These are phyloP conservation scores for Geotrichum aggregatum DNA, from an alignment of 1,139 yeast genomes.

Conservation along the genomic window DNA sequence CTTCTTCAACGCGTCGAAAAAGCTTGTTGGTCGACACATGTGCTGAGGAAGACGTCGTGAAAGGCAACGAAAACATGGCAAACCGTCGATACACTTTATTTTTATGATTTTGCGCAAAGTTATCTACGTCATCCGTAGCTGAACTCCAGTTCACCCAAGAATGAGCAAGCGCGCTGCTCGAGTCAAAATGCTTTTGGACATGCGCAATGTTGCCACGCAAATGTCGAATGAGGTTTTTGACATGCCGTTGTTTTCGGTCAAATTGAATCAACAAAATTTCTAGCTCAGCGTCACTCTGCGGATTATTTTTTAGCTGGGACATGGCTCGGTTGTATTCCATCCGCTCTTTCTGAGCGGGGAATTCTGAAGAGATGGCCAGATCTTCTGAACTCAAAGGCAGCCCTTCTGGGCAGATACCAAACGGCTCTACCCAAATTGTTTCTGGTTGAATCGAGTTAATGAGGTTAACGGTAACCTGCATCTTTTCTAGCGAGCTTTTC, in stretches of 20 bases:
- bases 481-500: conserved; percentile 30
- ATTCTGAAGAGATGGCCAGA: background rate
- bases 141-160: conserved; percentile 30
- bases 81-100: conserved; percentile 23
- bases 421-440: conserved; percentile 3
- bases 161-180: conserved; percentile 27
- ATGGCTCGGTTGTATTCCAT: conserved; percentile 20
- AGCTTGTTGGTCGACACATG: conserved; percentile 28
- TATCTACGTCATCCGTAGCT: conserved; percentile 14
- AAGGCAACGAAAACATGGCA: conserved; percentile 30
- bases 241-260: conserved; percentile 23
- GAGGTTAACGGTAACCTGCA: conserved; percentile 32
- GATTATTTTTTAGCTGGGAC: conserved; percentile 23
- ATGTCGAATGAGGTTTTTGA: conserved; percentile 27
- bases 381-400: background rate
- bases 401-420: background rate
- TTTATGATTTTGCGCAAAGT: conserved; percentile 8
- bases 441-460: conserved; percentile 29
- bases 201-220: conserved; percentile 24
- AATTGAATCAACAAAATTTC: conserved; percentile 27
- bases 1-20: conserved; percentile 27
- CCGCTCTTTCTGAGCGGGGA: background rate
- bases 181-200: conserved; percentile 30
- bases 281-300: conserved; percentile 28
- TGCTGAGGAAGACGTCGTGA: conserved; percentile 28